Evolutionary conservation across 225 moss, liverwort and hornwort genomes (phyloP).

Genomic region (Pseudoscleropodium purum): DNA sequence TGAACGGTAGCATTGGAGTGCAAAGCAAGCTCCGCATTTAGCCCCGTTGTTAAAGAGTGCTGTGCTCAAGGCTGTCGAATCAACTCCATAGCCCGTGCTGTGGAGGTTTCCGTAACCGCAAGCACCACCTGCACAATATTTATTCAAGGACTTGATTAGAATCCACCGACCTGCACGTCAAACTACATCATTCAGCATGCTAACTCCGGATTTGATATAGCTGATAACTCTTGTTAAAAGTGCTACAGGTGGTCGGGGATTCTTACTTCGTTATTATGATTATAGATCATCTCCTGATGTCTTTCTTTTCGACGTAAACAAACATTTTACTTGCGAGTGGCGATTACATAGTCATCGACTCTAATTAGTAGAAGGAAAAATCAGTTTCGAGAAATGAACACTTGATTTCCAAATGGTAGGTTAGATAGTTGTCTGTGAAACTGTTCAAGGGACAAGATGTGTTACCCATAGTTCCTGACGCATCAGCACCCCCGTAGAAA

Average conservation of each 20-base stretch:
- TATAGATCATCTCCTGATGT: neutral
- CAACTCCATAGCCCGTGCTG: constrained; percentile 36
- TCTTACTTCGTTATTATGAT: neutral
- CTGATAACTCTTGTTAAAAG: neutral
- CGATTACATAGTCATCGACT: neutral
- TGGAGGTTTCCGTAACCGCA: constrained; percentile 55
- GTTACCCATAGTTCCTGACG: constrained; percentile 59
- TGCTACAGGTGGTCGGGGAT: neutral
- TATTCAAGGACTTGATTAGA: neutral
- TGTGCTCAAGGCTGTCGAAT: constrained; percentile 48
- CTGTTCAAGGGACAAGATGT: neutral
- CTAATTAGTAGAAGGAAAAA: neutral
- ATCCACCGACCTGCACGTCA: neutral
- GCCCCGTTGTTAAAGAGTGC: constrained; percentile 53
- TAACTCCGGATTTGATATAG: neutral
- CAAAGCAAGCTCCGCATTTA: constrained; percentile 78
- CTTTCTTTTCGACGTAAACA: neutral
- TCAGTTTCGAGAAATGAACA: neutral
- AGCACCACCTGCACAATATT: constrained; percentile 37
- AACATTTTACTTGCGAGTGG: neutral
- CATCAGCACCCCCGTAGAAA: constrained; percentile 57
- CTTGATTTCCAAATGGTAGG: neutral
- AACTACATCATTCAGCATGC: neutral
- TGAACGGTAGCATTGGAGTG: constrained; percentile 54
- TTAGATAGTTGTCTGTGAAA: neutral